These are phyloP conservation scores for Salpingoeca rosetta DNA, from an alignment of 78 protist species.

Conservation along the genomic window DNA sequence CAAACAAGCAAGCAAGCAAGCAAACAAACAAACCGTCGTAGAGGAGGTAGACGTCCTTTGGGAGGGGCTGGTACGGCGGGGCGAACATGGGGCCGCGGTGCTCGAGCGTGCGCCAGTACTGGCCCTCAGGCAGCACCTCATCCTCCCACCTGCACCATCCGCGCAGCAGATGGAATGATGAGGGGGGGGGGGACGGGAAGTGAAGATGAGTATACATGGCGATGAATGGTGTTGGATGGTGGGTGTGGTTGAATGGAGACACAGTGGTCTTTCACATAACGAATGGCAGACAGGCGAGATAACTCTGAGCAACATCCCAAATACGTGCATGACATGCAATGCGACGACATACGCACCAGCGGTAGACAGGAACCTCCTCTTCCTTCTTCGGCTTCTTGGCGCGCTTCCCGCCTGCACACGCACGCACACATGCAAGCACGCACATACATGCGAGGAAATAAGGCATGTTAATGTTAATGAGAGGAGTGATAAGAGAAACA, in stretches of 20 bases:
- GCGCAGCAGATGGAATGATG: neutral
- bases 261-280: too few species aligned
- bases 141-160: neutral
- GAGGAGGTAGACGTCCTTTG: constrained; percentile 56
- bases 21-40: too few species aligned
- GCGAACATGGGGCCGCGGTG: constrained; percentile 86
- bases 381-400: neutral
- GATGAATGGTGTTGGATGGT: neutral
- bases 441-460: too few species aligned
- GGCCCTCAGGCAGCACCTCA: constrained; percentile 14
- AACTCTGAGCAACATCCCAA: too few species aligned
- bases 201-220: neutral
- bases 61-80: constrained; percentile 63
- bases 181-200: neutral
- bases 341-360: too few species aligned
- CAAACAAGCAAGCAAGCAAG: too few species aligned
- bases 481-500: too few species aligned
- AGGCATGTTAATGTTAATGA: too few species aligned
- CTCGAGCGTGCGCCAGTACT: constrained; percentile 69
- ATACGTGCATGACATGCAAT: too few species aligned
- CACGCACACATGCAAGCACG: too few species aligned
- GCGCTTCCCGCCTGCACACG: too few species aligned
- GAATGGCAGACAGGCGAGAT: too few species aligned
- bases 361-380: neutral
- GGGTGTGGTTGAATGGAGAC: neutral